Evolutionary conservation across 176 grass and related monocot genomes (phyloP).

Genomic region (Aegilops bicornis): DNA sequence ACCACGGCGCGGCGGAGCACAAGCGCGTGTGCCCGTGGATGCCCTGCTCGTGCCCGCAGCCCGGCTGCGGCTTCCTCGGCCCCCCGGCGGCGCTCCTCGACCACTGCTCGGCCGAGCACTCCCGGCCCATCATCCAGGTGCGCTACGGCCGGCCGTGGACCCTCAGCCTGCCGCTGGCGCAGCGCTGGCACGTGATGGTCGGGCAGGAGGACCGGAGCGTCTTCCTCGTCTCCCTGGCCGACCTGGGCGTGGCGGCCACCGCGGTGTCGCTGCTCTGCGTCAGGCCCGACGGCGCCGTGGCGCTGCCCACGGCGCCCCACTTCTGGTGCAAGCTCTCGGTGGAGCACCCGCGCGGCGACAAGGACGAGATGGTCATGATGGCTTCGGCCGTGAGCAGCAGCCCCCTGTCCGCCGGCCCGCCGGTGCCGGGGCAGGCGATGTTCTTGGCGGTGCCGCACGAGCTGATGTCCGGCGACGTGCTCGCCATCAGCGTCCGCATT

Average conservation of each 20-base stretch:
- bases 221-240: slow-evolving; percentile 7
- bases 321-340: slow-evolving; percentile 15
- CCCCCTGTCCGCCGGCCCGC: background rate
- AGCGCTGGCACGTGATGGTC: background rate
- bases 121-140: background rate
- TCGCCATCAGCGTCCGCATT: slow-evolving; percentile 18
- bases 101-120: slow-evolving; percentile 3
- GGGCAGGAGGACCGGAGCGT: background rate
- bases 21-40: background rate
- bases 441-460: background rate
- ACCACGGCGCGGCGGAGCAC: background rate
- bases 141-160: background rate
- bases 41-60: slow-evolving; percentile 18
- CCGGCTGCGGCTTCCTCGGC: background rate
- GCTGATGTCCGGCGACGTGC: background rate
- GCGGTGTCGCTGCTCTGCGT: background rate
- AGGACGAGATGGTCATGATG: background rate
- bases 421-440: background rate
- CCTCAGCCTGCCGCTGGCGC: background rate
- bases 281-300: background rate
- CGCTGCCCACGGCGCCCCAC: background rate
- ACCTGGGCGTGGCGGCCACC: background rate
- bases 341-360: background rate
- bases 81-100: background rate
- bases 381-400: background rate